Evolutionary conservation across 306 rosid species (phyloP).

Genomic region (Rosa multiflora): DNA sequence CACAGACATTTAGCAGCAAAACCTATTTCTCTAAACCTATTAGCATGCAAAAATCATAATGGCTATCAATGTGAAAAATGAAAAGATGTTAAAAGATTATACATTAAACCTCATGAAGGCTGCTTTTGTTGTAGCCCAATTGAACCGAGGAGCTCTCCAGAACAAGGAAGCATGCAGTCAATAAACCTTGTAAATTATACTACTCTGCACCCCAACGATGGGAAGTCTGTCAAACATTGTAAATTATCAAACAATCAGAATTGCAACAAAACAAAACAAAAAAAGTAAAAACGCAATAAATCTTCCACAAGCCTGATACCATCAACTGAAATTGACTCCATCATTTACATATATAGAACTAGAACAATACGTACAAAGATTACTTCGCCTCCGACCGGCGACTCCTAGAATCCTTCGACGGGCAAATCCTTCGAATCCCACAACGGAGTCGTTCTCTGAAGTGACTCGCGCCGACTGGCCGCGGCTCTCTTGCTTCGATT

Average conservation of each 20-base stretch:
- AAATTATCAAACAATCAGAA: conserved; percentile 44
- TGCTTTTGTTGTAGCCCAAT: conserved; percentile 29
- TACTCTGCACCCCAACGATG: conserved; percentile 53
- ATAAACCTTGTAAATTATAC: conserved; percentile 34
- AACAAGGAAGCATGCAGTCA: conserved; percentile 45
- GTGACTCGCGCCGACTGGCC: no score
- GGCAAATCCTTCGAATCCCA: no score
- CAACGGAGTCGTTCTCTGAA: no score
- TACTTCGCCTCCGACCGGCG: no score
- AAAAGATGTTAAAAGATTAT: not conserved
- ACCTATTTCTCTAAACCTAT: not conserved
- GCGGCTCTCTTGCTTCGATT: no score
- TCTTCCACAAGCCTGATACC: conserved; percentile 15
- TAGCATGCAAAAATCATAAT: not conserved
- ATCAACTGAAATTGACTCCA: conserved; percentile 26
- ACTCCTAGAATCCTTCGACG: no score
- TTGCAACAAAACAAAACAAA: conserved; percentile 20
- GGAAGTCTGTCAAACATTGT: conserved; percentile 67
- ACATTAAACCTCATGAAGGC: conserved; percentile 43
- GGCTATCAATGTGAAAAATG: not conserved
- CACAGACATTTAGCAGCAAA: not conserved
- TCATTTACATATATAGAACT: conserved; percentile 34
- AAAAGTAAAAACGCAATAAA: not conserved
- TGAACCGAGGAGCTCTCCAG: conserved; percentile 27
- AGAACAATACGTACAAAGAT: no score